phyloP scores from a whole-genome alignment of 495 filamentous ascomycete species.

The Neurospora tetrasperma region DNA sequence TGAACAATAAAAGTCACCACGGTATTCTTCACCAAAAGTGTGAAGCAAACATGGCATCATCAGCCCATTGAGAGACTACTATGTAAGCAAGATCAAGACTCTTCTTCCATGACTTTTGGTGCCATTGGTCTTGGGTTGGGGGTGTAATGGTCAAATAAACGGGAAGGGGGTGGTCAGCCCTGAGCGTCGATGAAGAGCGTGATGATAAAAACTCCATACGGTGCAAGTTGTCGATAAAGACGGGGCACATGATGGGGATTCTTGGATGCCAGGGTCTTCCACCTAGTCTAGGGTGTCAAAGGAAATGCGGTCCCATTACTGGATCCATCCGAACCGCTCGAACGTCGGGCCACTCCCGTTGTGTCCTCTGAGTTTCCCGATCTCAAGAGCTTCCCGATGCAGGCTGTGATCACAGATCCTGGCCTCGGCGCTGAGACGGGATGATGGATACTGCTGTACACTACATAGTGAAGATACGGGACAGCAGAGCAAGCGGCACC shows the following conservation, averaged over 20 bases:
- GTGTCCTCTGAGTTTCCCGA: constrained; percentile 12
- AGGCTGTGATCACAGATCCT: constrained; percentile 11
- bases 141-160: not conserved
- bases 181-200: not conserved
- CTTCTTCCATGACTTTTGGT: not conserved
- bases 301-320: not conserved
- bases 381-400: constrained; percentile 5
- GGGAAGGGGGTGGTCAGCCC: not conserved
- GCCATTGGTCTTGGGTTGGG: not conserved
- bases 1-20: not conserved
- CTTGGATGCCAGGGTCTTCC: not conserved
- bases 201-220: not conserved
- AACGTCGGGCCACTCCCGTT: not conserved
- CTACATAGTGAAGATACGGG: not conserved
- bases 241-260: not conserved
- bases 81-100: not conserved
- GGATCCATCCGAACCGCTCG: not conserved
- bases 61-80: not conserved
- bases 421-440: not conserved
- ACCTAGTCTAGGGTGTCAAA: not conserved
- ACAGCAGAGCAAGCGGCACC: not conserved
- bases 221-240: not conserved
- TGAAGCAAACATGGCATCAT: not conserved
- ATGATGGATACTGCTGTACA: not conserved
- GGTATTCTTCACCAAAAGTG: not conserved